phyloP scores from a whole-genome alignment of 2,329 filamentous ascomycete species.

The Exophiala alcalophila region DNA sequence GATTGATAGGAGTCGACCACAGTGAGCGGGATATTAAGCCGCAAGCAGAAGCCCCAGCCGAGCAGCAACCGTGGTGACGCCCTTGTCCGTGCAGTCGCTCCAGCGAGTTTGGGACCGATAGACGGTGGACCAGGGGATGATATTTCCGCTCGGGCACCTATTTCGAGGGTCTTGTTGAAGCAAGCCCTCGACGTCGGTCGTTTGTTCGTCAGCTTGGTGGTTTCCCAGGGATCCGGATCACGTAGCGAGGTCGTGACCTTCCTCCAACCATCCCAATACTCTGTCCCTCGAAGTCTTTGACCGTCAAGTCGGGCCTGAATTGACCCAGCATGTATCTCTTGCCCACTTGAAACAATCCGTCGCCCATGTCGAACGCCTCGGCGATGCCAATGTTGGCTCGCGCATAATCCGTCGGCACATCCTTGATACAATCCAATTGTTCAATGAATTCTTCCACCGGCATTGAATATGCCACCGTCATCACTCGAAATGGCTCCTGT shows the following conservation, averaged over 20 bases:
- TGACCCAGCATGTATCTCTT: conserved; percentile 52
- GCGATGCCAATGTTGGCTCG: conserved; percentile 51
- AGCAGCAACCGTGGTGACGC: not conserved
- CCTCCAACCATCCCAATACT: conserved; percentile 24
- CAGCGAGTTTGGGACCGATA: no score
- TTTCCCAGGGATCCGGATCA: conserved; percentile 23
- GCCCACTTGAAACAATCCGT: conserved; percentile 60
- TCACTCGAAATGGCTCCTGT: conserved; percentile 53
- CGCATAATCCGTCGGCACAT: conserved; percentile 8
- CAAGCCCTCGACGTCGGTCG: no score
- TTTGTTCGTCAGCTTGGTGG: no score
- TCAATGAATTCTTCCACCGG: conserved; percentile 58
- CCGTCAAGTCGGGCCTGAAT: conserved; percentile 46
- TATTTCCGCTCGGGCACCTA: no score
- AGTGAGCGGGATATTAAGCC: no score
- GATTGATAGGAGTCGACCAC: not conserved
- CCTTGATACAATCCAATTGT: conserved; percentile 57
- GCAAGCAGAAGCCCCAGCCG: not conserved
- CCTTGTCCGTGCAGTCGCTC: not conserved
- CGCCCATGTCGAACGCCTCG: conserved; percentile 54
- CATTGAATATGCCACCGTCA: conserved; percentile 47
- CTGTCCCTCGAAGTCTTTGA: conserved; percentile 61
- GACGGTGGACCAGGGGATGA: no score
- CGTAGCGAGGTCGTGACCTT: conserved; percentile 22
- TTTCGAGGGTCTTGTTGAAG: no score